Base-by-base conservation (phyloP, 2,329 filamentous ascomycete species). In the Talaromyces sp. region DNA sequence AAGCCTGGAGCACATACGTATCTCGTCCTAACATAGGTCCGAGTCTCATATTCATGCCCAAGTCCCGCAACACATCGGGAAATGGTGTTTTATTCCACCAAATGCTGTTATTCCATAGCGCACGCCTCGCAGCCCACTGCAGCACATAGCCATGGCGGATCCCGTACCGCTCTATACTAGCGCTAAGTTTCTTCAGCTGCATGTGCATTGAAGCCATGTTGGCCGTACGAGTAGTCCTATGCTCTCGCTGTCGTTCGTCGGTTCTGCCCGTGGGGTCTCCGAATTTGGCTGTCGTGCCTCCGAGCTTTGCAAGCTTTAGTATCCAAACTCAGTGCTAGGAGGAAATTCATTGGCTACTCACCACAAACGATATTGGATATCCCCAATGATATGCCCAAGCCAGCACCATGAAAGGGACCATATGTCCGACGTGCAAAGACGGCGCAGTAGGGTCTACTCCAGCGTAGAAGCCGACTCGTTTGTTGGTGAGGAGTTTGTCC, bases 21-120 rank as follows among this genome's bases (percentile, higher is more conserved):
- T 97, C 93, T 68, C 91, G 87, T 57, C 87, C 86, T 61, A 99
- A 81, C 90, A 99, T 92, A 3, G 92, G 84, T 1, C 93, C 92
- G 56, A 99, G 77, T 61, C 93, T 83, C 71, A 91, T 85, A 52
- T 86, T 83, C 32, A 82, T 83, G 2, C 92, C 94, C 31, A 97
- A 78, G 60, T 87, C 82, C 70, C 85, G 84, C 65, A 95, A 79
- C 56, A 97, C 84, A 52, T 96, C 89, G 54, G 91, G 79, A 51
- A 96, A 80, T 1, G 86, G 81, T 50, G 90, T 76, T 43, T 83
- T 85, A 65, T 88, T 85, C 78, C 92, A 85, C 94, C 94, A 99
- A 55, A 81, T 80, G 64, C 86, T 88, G 74, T 99, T 99, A 77
- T 96, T 95, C 29, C 87, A 73, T 41, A 97, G 68, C 24, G 83